A percentile compares a stretch with the other conserved stretches of the same genome.
These are phyloP conservation scores for Dictyostelium discoideum DNA, from an alignment of 78 protist species.

Conservation along the genomic window dicty_2.7 NC_007090.3:497001-497500, in stretches of 20 bases:
- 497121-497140: too few relatives aligned
- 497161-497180: too few relatives aligned
- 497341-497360: background rate
- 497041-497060: too few relatives aligned
- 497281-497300: background rate
- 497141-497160: too few relatives aligned
- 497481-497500: background rate
- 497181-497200: too few relatives aligned
- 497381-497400: background rate
- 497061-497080: too few relatives aligned
- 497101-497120: too few relatives aligned
- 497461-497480: background rate
- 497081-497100: too few relatives aligned
- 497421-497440: background rate
- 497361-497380: background rate
- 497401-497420: slow-evolving; percentile 1
- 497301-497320: background rate
- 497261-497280: background rate
- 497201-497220: background rate
- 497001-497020: too few relatives aligned
- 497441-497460: background rate
- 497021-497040: too few relatives aligned
- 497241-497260: background rate
- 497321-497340: background rate
- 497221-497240: background rate